Evolutionary conservation across 768 basidiomycete genomes (phyloP).

Genomic region (Cystobasidium onofrii): DNA sequence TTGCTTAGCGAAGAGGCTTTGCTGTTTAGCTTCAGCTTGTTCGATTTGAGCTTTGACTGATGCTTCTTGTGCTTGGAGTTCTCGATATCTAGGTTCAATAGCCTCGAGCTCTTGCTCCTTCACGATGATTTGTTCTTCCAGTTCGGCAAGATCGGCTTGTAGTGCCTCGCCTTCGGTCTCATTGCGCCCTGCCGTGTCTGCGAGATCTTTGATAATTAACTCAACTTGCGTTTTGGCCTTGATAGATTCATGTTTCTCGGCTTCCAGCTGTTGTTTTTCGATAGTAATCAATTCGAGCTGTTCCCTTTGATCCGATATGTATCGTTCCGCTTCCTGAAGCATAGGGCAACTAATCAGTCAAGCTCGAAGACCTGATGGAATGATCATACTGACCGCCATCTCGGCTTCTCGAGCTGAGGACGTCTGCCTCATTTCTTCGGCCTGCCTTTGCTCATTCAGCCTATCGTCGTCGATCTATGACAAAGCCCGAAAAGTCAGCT

Average conservation of each 20-base stretch:
- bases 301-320: constrained; percentile 46
- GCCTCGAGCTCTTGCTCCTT: constrained; percentile 60
- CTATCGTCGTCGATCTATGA: constrained; percentile 57
- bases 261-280: constrained; percentile 65
- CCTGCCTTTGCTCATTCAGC: constrained; percentile 55
- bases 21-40: constrained; percentile 61
- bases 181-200: constrained; percentile 54
- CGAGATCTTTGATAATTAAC: constrained; percentile 71
- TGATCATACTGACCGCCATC: constrained; percentile 58
- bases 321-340: constrained; percentile 6
- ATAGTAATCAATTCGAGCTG: constrained; percentile 61
- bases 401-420: constrained; percentile 76
- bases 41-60: constrained; percentile 58
- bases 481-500: background rate
- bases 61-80: constrained; percentile 50
- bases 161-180: constrained; percentile 60
- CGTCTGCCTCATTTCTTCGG: constrained; percentile 59
- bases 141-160: constrained; percentile 57
- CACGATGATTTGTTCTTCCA: constrained; percentile 57
- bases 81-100: constrained; percentile 63
- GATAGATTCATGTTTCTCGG: constrained; percentile 78
- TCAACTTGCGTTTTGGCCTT: constrained; percentile 76
- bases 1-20: constrained; percentile 77
- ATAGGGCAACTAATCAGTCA: background rate
- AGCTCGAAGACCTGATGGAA: background rate